phyloP scores from a whole-genome alignment of 257 asterid genomes.

The Perilla frutescens region DNA sequence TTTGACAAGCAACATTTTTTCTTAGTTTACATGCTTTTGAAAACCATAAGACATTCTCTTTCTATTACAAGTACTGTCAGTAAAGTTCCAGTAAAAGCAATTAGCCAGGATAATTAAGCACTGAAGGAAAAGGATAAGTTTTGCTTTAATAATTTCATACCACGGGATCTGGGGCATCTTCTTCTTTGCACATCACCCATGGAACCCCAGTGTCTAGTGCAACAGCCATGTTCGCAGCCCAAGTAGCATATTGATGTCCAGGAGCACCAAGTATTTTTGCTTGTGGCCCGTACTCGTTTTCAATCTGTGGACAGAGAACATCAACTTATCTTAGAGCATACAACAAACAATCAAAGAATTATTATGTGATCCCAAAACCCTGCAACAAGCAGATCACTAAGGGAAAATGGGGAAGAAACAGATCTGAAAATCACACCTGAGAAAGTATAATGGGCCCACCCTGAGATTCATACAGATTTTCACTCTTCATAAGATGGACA shows the following conservation, averaged over 20 bases:
- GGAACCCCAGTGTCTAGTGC: slow-evolving; percentile 69
- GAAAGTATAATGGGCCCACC: slow-evolving; percentile 94
- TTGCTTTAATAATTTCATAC: slow-evolving; percentile 42
- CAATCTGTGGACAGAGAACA: slow-evolving; percentile 50
- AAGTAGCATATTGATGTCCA: slow-evolving; percentile 52
- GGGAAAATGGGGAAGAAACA: background rate
- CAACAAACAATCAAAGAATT: slow-evolving; percentile 5
- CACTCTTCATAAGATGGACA: slow-evolving; percentile 79
- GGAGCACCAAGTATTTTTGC: slow-evolving; percentile 57
- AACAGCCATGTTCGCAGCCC: slow-evolving; percentile 84
- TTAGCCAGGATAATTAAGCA: background rate
- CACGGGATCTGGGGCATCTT: slow-evolving; percentile 91
- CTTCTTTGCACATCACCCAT: slow-evolving; percentile 85
- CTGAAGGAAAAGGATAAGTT: background rate
- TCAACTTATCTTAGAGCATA: slow-evolving; percentile 4
- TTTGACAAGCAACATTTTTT: background rate
- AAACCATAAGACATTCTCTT: background rate
- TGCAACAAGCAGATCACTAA: slow-evolving; percentile 8
- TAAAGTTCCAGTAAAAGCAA: slow-evolving; percentile 14
- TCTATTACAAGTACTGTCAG: background rate
- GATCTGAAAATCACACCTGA: slow-evolving; percentile 56
- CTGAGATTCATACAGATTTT: slow-evolving; percentile 71
- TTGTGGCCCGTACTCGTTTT: slow-evolving; percentile 74
- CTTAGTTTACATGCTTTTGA: background rate
- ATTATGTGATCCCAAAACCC: background rate